These are phyloP conservation scores for carrot (Daucus carota) DNA, from an alignment of 129 eudicot species.

Conservation along the genomic window DNA sequence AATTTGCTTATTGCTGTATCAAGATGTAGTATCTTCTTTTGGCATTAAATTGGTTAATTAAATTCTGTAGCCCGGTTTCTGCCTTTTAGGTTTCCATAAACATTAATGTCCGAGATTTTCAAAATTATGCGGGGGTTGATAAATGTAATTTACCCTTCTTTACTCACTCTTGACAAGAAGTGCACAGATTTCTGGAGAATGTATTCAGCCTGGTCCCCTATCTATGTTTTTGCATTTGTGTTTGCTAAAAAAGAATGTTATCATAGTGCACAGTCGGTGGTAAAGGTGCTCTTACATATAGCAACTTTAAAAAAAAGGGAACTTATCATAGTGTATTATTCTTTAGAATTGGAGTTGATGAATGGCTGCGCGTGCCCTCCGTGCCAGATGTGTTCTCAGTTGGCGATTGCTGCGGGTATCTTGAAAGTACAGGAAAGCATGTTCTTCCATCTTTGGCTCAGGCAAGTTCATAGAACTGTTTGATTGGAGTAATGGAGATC, in stretches of 20 bases:
- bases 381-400: slow-evolving; percentile 74
- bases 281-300: neutral
- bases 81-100: neutral
- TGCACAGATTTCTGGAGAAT: neutral
- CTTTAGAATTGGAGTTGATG: slow-evolving; percentile 79
- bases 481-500: neutral
- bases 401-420: slow-evolving; percentile 89
- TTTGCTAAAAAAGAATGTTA: neutral
- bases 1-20: neutral
- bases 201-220: neutral
- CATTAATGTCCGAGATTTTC: neutral
- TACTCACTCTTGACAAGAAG: neutral
- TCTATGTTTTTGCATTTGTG: neutral
- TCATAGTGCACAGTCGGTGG: neutral
- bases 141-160: neutral
- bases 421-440: slow-evolving; percentile 79
- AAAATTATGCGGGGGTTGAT: neutral
- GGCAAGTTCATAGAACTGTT: slow-evolving; percentile 28
- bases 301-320: neutral
- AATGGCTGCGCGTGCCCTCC: slow-evolving; percentile 82
- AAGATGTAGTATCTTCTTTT: neutral
- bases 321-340: neutral
- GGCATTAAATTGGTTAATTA: neutral
- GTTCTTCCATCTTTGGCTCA: slow-evolving; percentile 98
- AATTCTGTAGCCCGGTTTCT: neutral